Evolutionary conservation across 2,329 filamentous ascomycete species (phyloP).

Genomic region (Aspergillaceae sp.): DNA sequence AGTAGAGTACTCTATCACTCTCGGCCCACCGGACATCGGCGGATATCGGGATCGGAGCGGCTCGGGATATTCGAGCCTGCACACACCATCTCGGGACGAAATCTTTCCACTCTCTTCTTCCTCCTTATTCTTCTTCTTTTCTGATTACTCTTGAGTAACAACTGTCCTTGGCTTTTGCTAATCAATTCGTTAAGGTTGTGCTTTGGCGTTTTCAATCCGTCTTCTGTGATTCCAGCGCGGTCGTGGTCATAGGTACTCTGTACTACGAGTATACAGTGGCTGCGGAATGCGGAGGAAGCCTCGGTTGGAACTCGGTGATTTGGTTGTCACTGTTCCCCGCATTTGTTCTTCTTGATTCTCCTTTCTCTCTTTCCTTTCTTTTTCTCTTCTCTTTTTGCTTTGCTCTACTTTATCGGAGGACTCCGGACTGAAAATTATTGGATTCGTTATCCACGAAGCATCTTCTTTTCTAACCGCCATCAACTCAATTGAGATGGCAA

Average conservation of each 20-base stretch:
- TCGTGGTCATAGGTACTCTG: too few relatives aligned
- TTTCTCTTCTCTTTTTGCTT: conserved; percentile 1
- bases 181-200: too few relatives aligned
- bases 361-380: conserved; percentile 4
- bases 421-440: background rate
- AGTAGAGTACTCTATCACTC: background rate
- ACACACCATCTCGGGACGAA: conserved; percentile 3
- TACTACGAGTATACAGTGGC: too few relatives aligned
- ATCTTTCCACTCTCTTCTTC: conserved; percentile 10
- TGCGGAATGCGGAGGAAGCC: too few relatives aligned
- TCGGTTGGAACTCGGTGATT: background rate
- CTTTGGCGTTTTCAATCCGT: too few relatives aligned
- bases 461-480: background rate
- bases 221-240: too few relatives aligned
- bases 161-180: too few relatives aligned
- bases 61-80: background rate
- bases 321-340: conserved; percentile 3
- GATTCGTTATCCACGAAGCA: background rate
- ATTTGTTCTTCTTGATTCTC: conserved; percentile 4
- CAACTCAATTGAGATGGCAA: background rate
- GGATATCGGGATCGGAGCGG: background rate
- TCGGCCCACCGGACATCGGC: background rate
- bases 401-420: background rate
- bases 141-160: background rate
- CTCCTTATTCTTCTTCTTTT: background rate